Conservation (phyloP, 2,329 filamentous ascomycete species). For the Colletotrichum chlorophyti region DNA sequence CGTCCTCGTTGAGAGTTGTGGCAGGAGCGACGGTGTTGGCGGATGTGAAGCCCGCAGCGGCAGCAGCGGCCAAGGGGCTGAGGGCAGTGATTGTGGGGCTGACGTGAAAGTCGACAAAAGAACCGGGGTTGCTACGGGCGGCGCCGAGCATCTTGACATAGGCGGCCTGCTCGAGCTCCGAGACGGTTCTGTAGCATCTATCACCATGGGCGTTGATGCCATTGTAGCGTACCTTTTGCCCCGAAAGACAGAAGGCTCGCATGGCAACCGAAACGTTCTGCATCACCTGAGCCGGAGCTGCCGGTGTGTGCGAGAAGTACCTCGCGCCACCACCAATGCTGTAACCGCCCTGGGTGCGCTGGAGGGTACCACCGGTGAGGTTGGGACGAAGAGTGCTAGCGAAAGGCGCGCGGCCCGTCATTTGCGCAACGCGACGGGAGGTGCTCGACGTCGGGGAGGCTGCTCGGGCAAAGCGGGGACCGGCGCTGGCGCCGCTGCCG, state of each 20-base stretch:
- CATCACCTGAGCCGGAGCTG: constrained; percentile 86
- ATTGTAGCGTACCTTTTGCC: constrained; percentile 87
- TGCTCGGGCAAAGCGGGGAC: constrained; percentile 52
- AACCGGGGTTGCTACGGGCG: constrained; percentile 68
- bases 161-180: constrained; percentile 75
- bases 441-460: constrained; percentile 57
- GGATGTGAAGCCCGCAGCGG: constrained; percentile 56
- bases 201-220: constrained; percentile 77
- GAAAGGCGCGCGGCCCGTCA: constrained; percentile 82
- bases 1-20: constrained; percentile 78
- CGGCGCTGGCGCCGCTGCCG: constrained; percentile 32
- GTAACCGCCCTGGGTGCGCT: constrained; percentile 91
- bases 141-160: constrained; percentile 69
- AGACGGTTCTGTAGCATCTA: constrained; percentile 81
- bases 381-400: constrained; percentile 89
- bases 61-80: constrained; percentile 68
- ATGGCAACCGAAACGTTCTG: constrained; percentile 95
- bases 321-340: constrained; percentile 74
- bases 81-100: constrained; percentile 91
- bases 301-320: constrained; percentile 90
- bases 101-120: constrained; percentile 87
- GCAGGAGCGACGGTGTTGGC: constrained; percentile 44
- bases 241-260: constrained; percentile 90
- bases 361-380: constrained; percentile 84
- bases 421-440: constrained; percentile 60